Conservation (phyloP, 164 flowering plant genomes). For the Vitis riparia region DNA sequence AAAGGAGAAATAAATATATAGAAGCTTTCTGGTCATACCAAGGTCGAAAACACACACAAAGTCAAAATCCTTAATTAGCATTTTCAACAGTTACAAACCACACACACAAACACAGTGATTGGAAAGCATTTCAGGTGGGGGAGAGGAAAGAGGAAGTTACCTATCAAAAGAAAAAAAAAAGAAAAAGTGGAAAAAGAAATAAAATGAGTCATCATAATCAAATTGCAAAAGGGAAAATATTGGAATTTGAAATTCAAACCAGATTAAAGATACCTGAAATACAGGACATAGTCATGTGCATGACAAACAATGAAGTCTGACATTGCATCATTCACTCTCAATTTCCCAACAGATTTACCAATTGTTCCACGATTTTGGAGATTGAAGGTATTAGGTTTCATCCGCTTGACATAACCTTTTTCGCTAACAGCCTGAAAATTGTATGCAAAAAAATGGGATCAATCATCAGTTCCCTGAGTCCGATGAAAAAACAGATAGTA, state of each 20-base stretch:
- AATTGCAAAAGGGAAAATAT: neutral
- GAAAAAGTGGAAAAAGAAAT: too few species aligned
- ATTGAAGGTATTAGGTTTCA: constrained; percentile 85
- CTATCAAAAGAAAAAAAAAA: too few species aligned
- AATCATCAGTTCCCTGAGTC: too few species aligned
- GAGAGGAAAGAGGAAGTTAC: too few species aligned
- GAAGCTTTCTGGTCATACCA: too few species aligned
- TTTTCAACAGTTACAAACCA: too few species aligned
- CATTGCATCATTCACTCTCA: constrained; percentile 90
- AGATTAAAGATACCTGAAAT: constrained; percentile 62
- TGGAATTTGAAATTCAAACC: neutral
- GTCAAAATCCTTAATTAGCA: too few species aligned
- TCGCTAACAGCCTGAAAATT: constrained; percentile 79
- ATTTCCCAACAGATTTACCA: constrained; percentile 95
- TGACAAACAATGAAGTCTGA: constrained; percentile 90
- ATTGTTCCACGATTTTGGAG: constrained; percentile 93
- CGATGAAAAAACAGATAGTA: neutral
- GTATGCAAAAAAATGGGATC: too few species aligned
- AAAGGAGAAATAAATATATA: too few species aligned
- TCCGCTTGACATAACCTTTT: constrained; percentile 92
- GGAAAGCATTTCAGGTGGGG: too few species aligned
- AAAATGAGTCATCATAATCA: neutral
- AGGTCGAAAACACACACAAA: too few species aligned
- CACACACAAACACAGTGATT: too few species aligned
- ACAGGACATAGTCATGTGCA: constrained; percentile 88